These are phyloP conservation scores for Cudoniella acicularis DNA, from an alignment of 495 filamentous ascomycete species.

Conservation along the genomic window DNA sequence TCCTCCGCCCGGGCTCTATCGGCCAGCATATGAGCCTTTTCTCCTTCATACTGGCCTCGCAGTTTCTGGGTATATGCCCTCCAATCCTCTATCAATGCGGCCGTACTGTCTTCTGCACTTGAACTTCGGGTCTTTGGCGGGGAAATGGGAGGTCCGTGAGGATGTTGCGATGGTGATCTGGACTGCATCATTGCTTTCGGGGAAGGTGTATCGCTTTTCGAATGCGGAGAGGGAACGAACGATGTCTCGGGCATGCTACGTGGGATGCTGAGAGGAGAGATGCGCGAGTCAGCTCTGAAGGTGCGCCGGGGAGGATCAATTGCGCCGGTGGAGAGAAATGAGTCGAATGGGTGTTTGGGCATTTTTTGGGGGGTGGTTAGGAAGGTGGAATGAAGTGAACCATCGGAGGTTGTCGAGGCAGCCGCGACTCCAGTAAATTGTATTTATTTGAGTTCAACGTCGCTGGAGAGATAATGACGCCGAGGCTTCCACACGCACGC, in stretches of 20 bases:
- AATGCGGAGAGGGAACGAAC: constrained; percentile 10
- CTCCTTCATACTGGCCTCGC: constrained; percentile 21
- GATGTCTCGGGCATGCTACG: constrained; percentile 9
- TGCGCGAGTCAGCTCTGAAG: not conserved
- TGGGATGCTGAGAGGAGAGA: constrained; percentile 17
- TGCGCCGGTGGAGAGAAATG: constrained; percentile 26
- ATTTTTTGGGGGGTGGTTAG: not conserved
- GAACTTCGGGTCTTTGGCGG: constrained; percentile 22
- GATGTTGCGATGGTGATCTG: constrained; percentile 10
- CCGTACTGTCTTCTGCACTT: constrained; percentile 19
- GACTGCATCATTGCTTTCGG: constrained; percentile 4
- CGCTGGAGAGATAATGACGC: not conserved
- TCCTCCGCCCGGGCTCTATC: constrained; percentile 23
- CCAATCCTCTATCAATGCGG: constrained; percentile 24
- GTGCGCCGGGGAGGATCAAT: constrained; percentile 12
- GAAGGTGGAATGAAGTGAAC: not conserved
- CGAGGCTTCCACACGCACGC: not conserved
- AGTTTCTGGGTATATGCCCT: constrained; percentile 21
- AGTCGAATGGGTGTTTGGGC: constrained; percentile 22
- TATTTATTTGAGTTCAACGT: not conserved
- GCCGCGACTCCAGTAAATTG: too few relatives aligned
- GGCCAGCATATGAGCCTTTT: constrained; percentile 25
- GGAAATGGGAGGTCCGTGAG: constrained; percentile 14
- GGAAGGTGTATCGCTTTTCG: constrained; percentile 3
- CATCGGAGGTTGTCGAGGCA: not conserved